Base-by-base conservation (phyloP, 108 stramenopile genomes). In the Pseudonitzschia delicatissima region DNA sequence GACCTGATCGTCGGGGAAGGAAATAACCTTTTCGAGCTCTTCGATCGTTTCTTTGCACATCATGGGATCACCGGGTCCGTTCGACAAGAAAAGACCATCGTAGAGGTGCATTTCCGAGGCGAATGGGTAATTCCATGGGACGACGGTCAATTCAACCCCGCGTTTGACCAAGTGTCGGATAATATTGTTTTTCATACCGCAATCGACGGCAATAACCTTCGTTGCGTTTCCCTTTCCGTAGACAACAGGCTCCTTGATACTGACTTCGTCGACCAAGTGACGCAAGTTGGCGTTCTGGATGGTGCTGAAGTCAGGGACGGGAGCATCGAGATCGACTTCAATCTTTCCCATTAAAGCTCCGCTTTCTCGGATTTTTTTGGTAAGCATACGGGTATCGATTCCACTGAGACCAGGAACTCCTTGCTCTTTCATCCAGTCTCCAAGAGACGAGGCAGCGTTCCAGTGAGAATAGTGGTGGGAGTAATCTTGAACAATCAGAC, bases 141-240 rank as follows among this genome's bases (percentile, higher is more conserved):
- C 97, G 20, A 97, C 88, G 6, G 91, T 93, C 45, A 99, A 82
- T 75, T 97, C 95, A n/a, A 90, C 97, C 11, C 88, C 95, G 42
- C 88, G 82, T 44, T 90, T 90, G 49, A 93, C 93, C 49, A 99
- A 65, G 48, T 94, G 83, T 55, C 98, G 94, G 65, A 99, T 96
- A 65, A 99, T 99, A 75, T 98, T 99, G 89, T 91, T 89, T 80
- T 99, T 99, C 89, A 99, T 97, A 66, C 98, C 98, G 66, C 94
- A 91, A 78, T 99, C 98, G 42, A 97, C 91, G 34, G 96, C 97
- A 68, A 99, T 79, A 50, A 96, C 85, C 76, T 93, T 94, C 68
- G 86, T 64, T 12, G 84, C 66, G 52, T 98, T 96, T 29, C 97
- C 98, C 65, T 90, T 84, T 58, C 96, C 96, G 77, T 88, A 97